Evolutionary conservation across 768 basidiomycete species (phyloP), one percentile per base, ranked within the genome.

Genomic region (Lenzites betulinus): DNA sequence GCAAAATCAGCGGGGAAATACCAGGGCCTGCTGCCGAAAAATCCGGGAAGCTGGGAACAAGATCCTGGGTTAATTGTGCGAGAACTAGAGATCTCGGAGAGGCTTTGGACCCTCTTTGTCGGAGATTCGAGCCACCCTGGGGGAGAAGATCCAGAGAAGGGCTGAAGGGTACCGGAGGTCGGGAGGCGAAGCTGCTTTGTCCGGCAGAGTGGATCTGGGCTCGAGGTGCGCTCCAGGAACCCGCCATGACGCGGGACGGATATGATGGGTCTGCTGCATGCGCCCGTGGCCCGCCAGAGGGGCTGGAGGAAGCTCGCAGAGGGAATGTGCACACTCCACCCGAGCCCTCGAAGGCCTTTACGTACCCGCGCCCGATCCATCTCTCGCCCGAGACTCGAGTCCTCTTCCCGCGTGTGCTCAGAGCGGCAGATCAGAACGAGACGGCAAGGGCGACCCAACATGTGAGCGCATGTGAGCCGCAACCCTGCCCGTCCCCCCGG

Each of bases 91-190:
- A 67, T 67, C 63, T 62, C 44, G 67, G 65, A 64, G 69, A 69
- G 63, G 51, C 67, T 71, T 69, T 64, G 70, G 49, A 66, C 70
- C 70, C 70, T 71, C 63, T 59, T 69, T 67, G 52, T 60, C 63
- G 64, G 66, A 63, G 68, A 64, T 66, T 58, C 47, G 22, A 28
- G 56, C 50, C 56, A 49, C 48, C 49, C 59, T 52, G 50, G 47
- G 55, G 49, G 48, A 58, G 56, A 41, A 58, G 56, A 43, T 58
- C 48, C 55, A 59, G 48, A 56, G 67, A 64, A 67, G 62, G 63
- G 66, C 63, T 52, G 38, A 63, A 65, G 59, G 39, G 50, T 28
- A 42, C 51, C 58, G 44, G 60, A 51, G 47, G 50, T 51, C 41
- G 59, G 64, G 52, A 62, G n/a, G 47, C 49, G 55, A 47, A 58